Evolutionary conservation across 2,329 filamentous ascomycete genomes (phyloP).

Genomic region (Sporothrix euskadiensis): DNA sequence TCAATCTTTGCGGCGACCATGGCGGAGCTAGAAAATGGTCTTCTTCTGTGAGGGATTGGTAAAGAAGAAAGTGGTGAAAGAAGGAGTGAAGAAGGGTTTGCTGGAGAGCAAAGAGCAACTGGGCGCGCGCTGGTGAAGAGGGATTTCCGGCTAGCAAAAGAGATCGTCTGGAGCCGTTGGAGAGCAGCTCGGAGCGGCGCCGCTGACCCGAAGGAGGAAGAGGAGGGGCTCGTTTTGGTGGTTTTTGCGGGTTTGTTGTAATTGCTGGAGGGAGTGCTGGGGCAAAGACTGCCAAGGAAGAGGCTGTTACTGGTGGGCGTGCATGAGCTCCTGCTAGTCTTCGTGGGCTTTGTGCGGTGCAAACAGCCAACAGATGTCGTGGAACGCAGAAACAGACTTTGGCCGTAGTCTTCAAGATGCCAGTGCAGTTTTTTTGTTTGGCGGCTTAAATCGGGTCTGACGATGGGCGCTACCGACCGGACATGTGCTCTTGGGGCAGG

Average conservation of each 20-base stretch:
- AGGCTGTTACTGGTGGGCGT: not conserved
- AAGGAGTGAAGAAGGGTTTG: not conserved
- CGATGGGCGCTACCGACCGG: slow-evolving; percentile 28
- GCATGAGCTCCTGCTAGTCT: not conserved
- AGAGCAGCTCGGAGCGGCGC: slow-evolving; percentile 22
- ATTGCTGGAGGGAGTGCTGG: not conserved
- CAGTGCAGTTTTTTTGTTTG: slow-evolving; percentile 23
- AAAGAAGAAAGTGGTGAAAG: not conserved
- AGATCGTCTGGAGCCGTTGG: not conserved
- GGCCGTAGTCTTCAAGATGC: not conserved
- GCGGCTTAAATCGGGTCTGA: slow-evolving; percentile 31
- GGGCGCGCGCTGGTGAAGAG: not conserved
- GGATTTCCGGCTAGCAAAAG: slow-evolving; percentile 24
- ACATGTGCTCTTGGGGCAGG: slow-evolving; percentile 14
- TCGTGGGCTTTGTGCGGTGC: slow-evolving; percentile 11
- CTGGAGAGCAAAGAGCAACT: not conserved
- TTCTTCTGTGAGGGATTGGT: not conserved
- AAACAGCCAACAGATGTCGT: not conserved
- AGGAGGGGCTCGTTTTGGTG: not conserved
- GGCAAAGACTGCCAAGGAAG: not conserved
- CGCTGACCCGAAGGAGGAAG: slow-evolving; percentile 18
- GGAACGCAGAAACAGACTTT: not conserved
- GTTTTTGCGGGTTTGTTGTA: not conserved
- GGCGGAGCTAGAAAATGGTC: slow-evolving; percentile 51
- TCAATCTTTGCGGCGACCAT: slow-evolving; percentile 94